Evolutionary conservation across 2,329 filamentous ascomycete species (phyloP), one percentile per base, ranked within the genome.

Genomic region (Colletotrichum theobromicola): DNA sequence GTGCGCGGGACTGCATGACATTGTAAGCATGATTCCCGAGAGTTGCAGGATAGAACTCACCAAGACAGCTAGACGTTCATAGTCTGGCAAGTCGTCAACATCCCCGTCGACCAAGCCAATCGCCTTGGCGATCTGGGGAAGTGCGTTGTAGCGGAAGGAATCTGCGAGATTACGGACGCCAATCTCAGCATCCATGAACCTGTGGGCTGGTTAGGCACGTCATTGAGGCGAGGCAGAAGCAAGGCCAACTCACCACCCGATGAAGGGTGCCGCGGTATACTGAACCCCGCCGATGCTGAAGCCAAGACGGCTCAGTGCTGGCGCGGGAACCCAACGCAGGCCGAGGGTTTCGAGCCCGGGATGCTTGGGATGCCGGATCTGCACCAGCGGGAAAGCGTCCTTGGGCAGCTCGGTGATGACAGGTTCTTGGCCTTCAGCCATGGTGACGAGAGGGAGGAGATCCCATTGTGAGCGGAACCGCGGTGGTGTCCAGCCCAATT

Each of bases 151-250:
- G 18, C 72, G 72, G 72, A 75, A 75, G 2, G 68, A 72, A 53
- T 75, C 72, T 30, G 72, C 72, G 9, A 75, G 46, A 4, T 75
- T 75, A 5, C 72, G 72, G 32, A 75, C 46, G 24, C 72, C 72
- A 37, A 75, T 72, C 69, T 75, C 72, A 5, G 72, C 72, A 58
- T 75, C 72, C 72, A 75, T 75, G 46, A 75, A 75, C 72, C 72
- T 75, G 30, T 34, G 18, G 21, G 10, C 15, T 9, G 4, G 46
- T 75, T 34, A 67, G 58, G 15, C 26, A 32, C 30, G 18, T n/a
- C 26, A 46, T 13, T 13, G n/a, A 50, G n/a, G 42, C 42, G 18
- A 24, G 5, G 4, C 13, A 16, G 24, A 24, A 8, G 9, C 18
- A 4, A n/a, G 9, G 9, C 4, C 4, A 30, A 61, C 57, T 50